Evolutionary conservation across 164 flowering plant genomes (phyloP), one percentile per base, ranked within the genome.

Genomic region (Stephania yunnanensis): DNA sequence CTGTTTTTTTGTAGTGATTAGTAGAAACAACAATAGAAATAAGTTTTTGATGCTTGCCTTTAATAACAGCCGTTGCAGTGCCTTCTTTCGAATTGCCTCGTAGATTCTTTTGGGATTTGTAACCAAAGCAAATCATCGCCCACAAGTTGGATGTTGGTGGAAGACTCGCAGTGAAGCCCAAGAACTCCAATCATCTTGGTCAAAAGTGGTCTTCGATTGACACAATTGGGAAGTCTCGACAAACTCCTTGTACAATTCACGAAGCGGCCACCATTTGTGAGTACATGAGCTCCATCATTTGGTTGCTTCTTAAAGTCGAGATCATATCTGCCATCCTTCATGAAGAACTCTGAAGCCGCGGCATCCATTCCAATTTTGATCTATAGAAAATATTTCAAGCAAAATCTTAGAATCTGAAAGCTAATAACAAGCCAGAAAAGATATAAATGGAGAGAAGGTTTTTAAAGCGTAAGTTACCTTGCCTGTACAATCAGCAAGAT

Each of bases 161-260:
- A 87, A 70, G 96, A 91, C 75, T 83, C 83, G 91, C 61, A 93
- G 81, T 2, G 94, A 87, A 74, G 92, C 80, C 97, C 97, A 93
- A 53, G 98, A 90, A 71, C 84, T 87, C 99, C 99, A 95, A 79
- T 95, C 98, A 82, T 95, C 99, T 86, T 95, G 98, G 83, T 95
- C 99, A 84, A 95, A 95, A 19, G 99, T n/a, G 99, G 83, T 95
- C 99, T 82, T 95, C 98, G 77, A 93, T 93, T 19, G 99, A 95
- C n/a, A n/a, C n/a, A n/a, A n/a, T n/a, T n/a, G n/a, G n/a, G n/a
- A n/a, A n/a, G n/a, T n/a, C n/a, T n/a, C 73, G 67, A 92, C 80
- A 83, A 95, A 95, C 74, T 91, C 91, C 74, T 86, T 85, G 87
- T 95, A 95, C 68, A 95, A 88, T n/a, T 91, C 87, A 63, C 92